phyloP scores from a whole-genome alignment of 208 protist genomes.

The Acanthamoeba culbertsoni region DNA sequence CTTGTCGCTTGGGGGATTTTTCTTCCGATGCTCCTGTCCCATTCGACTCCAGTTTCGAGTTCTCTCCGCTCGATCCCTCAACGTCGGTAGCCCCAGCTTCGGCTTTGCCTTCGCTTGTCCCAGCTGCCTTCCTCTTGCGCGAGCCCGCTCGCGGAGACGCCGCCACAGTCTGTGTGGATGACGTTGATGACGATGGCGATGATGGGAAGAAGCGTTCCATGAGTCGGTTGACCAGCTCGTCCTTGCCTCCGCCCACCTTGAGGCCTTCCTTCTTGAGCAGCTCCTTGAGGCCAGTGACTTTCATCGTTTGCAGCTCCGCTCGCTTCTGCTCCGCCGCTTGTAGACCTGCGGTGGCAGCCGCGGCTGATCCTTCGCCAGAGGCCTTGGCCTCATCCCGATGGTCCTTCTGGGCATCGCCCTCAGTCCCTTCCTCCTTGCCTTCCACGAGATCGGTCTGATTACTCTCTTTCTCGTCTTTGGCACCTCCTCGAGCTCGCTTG shows the following conservation, averaged over 20 bases:
- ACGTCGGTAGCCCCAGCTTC: not conserved
- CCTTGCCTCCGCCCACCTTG: not conserved
- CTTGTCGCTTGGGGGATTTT: too few species aligned
- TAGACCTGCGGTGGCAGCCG: not conserved
- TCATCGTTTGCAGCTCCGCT: slow-evolving; percentile 22
- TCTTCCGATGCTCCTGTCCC: not conserved
- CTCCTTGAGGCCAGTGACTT: not conserved
- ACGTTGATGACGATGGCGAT: not conserved
- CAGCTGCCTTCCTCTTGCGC: not conserved
- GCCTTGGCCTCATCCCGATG: not conserved
- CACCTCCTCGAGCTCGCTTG: not conserved
- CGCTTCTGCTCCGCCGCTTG: not conserved
- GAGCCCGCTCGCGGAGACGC: not conserved
- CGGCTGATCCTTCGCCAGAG: not conserved
- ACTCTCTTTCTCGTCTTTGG: not conserved
- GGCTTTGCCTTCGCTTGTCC: not conserved
- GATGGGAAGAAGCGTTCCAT: not conserved
- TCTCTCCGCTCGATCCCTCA: not conserved
- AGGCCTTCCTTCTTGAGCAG: not conserved
- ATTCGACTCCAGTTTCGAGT: not conserved
- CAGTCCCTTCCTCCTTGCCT: too few species aligned
- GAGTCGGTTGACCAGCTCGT: not conserved
- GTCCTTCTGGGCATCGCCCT: not conserved
- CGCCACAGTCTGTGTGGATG: not conserved
- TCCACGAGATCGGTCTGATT: not conserved